A percentile compares a stretch with the other conserved stretches of the same genome.
Conservation (phyloP, 495 filamentous ascomycete genomes). For the Penicillium taxi region DNA sequence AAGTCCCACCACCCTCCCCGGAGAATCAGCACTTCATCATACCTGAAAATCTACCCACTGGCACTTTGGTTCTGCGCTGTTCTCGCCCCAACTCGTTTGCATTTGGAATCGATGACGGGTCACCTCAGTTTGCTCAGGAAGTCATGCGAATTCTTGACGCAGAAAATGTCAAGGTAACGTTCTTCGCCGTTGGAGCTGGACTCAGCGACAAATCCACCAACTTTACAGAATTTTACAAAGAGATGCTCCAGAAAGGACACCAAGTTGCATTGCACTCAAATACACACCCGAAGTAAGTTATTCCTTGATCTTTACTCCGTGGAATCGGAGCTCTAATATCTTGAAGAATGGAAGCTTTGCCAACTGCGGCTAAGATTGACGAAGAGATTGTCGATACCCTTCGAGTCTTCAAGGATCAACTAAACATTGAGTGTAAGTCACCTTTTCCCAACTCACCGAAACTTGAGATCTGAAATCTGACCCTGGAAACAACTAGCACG, state of each 20-base stretch:
- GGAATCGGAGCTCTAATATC: conserved; percentile 2
- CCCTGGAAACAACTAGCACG: conserved; percentile 14
- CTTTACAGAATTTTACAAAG: conserved; percentile 54
- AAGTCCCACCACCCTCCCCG: conserved; percentile 32
- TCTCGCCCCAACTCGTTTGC: conserved; percentile 66
- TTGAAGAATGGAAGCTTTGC: conserved; percentile 55
- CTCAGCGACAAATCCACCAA: conserved; percentile 52
- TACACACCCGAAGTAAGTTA: conserved; percentile 56
- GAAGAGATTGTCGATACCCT: conserved; percentile 62
- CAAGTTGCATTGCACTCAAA: conserved; percentile 69
- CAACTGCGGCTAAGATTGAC: conserved; percentile 52
- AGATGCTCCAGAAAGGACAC: conserved; percentile 59
- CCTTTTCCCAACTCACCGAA: neutral
- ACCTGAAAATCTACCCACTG: conserved; percentile 55
- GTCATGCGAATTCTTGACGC: conserved; percentile 59
- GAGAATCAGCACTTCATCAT: conserved; percentile 34
- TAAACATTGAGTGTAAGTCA: conserved; percentile 37
- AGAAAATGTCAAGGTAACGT: conserved; percentile 60
- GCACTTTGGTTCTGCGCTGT: conserved; percentile 56
- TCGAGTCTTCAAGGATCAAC: conserved; percentile 43
- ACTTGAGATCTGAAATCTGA: neutral
- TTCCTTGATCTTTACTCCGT: neutral
- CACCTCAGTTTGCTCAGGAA: conserved; percentile 51
- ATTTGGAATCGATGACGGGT: conserved; percentile 74
- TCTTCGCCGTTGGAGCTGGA: conserved; percentile 67